A percentile compares a stretch with the other conserved stretches of the same genome.
These are phyloP conservation scores for Auricularia auricula-judae DNA, from an alignment of 768 basidiomycete genomes.

Conservation along the genomic window DNA sequence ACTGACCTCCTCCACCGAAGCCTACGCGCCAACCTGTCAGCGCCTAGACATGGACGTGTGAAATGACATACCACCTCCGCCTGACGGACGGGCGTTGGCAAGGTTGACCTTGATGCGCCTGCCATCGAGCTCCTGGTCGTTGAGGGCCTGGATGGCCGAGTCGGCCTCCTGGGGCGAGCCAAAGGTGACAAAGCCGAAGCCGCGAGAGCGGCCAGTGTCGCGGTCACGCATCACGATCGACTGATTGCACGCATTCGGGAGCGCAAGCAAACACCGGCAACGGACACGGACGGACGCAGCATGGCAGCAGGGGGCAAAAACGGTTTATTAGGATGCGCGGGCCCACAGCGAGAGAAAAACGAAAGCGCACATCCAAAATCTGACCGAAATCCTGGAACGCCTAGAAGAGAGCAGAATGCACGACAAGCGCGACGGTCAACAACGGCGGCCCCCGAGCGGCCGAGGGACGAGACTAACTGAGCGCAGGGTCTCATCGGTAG, in stretches of 20 bases:
- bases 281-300: neutral
- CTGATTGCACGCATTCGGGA: constrained; percentile 25
- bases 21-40: neutral
- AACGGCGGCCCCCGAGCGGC: constrained; percentile 26
- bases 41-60: neutral
- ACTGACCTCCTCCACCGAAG: neutral
- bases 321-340: constrained; percentile 4
- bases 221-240: constrained; percentile 98
- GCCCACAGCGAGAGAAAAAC: constrained; percentile 10
- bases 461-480: constrained; percentile 49
- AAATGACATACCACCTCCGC: constrained; percentile 27
- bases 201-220: constrained; percentile 92
- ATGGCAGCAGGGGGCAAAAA: constrained; percentile 8
- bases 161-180: constrained; percentile 51
- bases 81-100: constrained; percentile 55
- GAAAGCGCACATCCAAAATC: constrained; percentile 80
- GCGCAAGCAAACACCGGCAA: neutral
- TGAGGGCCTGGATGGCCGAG: constrained; percentile 60
- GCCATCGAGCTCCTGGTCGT: constrained; percentile 91
- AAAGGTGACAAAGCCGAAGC: constrained; percentile 93
- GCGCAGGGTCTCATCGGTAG: constrained; percentile 84
- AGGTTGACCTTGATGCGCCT: constrained; percentile 83
- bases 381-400: constrained; percentile 66
- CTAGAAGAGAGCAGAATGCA: constrained; percentile 8
- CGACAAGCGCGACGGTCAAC: constrained; percentile 19